Evolutionary conservation across 2,329 filamentous ascomycete species (phyloP).

Genomic region (Fusarium decemcellulare): DNA sequence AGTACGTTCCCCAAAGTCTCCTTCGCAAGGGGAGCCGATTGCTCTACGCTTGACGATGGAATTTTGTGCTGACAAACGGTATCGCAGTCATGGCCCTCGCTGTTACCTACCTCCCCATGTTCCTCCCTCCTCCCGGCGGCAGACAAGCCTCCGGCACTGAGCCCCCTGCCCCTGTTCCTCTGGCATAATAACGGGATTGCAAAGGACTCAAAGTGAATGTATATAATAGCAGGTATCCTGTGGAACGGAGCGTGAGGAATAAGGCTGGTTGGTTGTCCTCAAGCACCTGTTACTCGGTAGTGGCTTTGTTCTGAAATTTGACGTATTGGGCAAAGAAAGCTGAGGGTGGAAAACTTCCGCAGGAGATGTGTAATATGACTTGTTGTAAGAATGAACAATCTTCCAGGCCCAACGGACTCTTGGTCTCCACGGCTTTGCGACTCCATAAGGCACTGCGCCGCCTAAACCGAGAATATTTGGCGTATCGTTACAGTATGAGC

Average conservation of each 20-base stretch:
- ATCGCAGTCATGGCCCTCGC: slow-evolving; percentile 71
- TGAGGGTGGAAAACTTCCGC: not conserved
- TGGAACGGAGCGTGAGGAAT: not conserved
- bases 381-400: no score
- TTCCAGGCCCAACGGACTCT: no score
- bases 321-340: not conserved
- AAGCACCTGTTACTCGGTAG: slow-evolving; percentile 17
- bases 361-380: no score
- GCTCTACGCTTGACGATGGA: not conserved
- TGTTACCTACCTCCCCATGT: slow-evolving; percentile 66
- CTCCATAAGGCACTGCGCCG: no score
- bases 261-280: slow-evolving; percentile 16
- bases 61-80: slow-evolving; percentile 21
- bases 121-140: slow-evolving; percentile 59
- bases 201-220: not conserved
- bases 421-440: no score
- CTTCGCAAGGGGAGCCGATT: not conserved
- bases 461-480: no score
- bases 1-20: slow-evolving; percentile 63
- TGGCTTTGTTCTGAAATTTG: not conserved
- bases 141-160: slow-evolving; percentile 51
- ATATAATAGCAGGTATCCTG: slow-evolving; percentile 12
- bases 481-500: no score
- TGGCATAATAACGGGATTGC: slow-evolving; percentile 23
- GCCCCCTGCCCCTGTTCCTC: slow-evolving; percentile 42